Conservation (phyloP, 148 eudicot species). For the Dysphania ambrosioides region DNA sequence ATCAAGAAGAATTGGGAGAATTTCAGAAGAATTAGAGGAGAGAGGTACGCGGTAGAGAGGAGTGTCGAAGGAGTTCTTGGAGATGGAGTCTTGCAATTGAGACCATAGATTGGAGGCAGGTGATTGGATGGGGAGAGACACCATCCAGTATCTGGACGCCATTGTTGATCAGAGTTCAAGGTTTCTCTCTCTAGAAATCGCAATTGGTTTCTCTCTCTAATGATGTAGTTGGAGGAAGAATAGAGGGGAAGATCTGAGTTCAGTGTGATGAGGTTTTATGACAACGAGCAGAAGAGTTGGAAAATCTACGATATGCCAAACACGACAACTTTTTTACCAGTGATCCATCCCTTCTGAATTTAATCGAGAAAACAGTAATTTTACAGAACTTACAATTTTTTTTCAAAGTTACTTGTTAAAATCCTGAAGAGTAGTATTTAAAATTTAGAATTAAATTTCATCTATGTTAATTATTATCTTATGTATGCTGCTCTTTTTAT, state of each 20-base stretch:
- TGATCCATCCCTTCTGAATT: background rate
- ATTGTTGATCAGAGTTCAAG: slow-evolving; percentile 28
- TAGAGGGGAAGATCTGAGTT: background rate
- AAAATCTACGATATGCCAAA: background rate
- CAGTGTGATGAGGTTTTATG: slow-evolving; percentile 3
- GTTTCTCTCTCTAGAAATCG: slow-evolving; percentile 22
- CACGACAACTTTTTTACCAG: background rate
- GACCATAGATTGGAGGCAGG: slow-evolving; percentile 62
- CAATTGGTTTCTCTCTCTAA: background rate
- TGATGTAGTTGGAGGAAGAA: background rate
- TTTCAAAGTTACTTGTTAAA: too few species aligned
- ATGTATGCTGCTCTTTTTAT: too few species aligned
- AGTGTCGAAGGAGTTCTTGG: slow-evolving; percentile 81
- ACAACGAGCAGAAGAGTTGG: slow-evolving; percentile 2
- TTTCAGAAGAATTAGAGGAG: background rate
- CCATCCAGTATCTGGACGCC: slow-evolving; percentile 93
- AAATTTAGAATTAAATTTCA: too few species aligned
- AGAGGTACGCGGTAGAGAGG: slow-evolving; percentile 68
- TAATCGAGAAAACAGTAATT: background rate
- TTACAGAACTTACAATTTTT: too few species aligned
- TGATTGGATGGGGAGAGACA: slow-evolving; percentile 70
- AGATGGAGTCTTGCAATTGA: slow-evolving; percentile 75
- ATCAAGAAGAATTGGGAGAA: background rate
- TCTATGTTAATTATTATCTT: too few species aligned
- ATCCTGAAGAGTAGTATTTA: too few species aligned